Percentiles rank a stretch among this genome's conserved stretches.
These are phyloP conservation scores for Begonia masoniana DNA, from an alignment of 306 rosid species.

Conservation along the genomic window DNA sequence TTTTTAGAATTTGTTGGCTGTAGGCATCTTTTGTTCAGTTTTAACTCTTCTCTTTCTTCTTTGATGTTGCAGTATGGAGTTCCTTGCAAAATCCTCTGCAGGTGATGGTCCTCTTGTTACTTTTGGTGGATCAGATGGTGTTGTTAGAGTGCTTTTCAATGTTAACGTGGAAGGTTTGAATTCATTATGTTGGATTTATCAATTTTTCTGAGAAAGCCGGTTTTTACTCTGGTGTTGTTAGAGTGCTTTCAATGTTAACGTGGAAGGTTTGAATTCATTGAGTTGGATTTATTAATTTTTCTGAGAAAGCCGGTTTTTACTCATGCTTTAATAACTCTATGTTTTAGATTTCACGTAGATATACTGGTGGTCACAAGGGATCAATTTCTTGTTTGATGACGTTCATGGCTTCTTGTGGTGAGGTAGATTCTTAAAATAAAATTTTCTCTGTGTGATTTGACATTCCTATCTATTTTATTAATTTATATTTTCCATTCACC, in stretches of 20 bases:
- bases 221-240: conserved; percentile 87
- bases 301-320: too few species aligned
- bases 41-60: not conserved
- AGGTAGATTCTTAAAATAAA: conserved; percentile 45
- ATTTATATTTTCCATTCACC: too few species aligned
- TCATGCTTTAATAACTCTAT: not conserved
- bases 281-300: conserved; percentile 5
- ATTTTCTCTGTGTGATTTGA: not conserved
- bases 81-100: conserved; percentile 71
- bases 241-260: conserved; percentile 96
- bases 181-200: conserved; percentile 3
- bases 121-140: conserved; percentile 97
- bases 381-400: conserved; percentile 93
- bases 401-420: conserved; percentile 90
- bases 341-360: conserved; percentile 37
- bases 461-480: too few species aligned
- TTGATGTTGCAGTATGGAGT: conserved; percentile 82
- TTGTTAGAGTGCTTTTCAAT: conserved; percentile 95
- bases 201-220: not conserved
- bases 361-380: conserved; percentile 95
- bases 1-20: too few species aligned
- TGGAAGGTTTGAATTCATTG: conserved; percentile 58
- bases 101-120: conserved; percentile 96
- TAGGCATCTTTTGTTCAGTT: too few species aligned
- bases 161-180: conserved; percentile 92